Percentiles rank a stretch among this genome's conserved stretches.
These are phyloP conservation scores for Dothistroma pini DNA, from an alignment of 2,329 filamentous ascomycete species.

Conservation along the genomic window DNA sequence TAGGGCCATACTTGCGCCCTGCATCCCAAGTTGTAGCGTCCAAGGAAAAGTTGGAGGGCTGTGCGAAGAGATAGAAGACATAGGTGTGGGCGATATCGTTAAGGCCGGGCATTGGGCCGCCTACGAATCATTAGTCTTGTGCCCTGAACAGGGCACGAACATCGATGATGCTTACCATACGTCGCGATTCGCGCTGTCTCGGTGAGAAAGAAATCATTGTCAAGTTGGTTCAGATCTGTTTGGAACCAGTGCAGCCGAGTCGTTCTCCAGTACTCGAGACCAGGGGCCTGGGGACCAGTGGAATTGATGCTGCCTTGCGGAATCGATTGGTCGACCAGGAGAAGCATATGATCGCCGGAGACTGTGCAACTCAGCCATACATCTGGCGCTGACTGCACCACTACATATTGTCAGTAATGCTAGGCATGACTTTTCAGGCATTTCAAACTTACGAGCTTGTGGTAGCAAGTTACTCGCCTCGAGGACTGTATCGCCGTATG, in stretches of 20 bases:
- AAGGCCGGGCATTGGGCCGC: slow-evolving; percentile 24
- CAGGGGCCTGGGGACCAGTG: slow-evolving; percentile 22
- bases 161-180: slow-evolving; percentile 20
- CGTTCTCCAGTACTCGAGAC: slow-evolving; percentile 27
- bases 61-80: slow-evolving; percentile 32
- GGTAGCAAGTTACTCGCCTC: slow-evolving; percentile 8
- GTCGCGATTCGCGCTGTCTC: slow-evolving; percentile 20
- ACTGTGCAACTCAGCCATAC: slow-evolving; percentile 12
- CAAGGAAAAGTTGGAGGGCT: slow-evolving; percentile 24
- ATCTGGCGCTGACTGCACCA: slow-evolving; percentile 7
- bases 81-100: slow-evolving; percentile 32
- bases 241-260: slow-evolving; percentile 34
- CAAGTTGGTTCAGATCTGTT: slow-evolving; percentile 23
- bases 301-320: slow-evolving; percentile 17
- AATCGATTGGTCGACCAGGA: slow-evolving; percentile 28
- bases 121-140: not conserved
- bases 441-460: not conserved
- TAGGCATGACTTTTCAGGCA: not conserved
- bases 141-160: not conserved
- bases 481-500: slow-evolving; percentile 3
- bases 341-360: slow-evolving; percentile 24
- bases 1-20: slow-evolving; percentile 13
- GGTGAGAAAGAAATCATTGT: slow-evolving; percentile 20
- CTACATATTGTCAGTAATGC: slow-evolving; percentile 2
- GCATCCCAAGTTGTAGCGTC: slow-evolving; percentile 18